Conservation (phyloP, 2,329 filamentous ascomycete genomes). For the Penicillium decumbens region DNA sequence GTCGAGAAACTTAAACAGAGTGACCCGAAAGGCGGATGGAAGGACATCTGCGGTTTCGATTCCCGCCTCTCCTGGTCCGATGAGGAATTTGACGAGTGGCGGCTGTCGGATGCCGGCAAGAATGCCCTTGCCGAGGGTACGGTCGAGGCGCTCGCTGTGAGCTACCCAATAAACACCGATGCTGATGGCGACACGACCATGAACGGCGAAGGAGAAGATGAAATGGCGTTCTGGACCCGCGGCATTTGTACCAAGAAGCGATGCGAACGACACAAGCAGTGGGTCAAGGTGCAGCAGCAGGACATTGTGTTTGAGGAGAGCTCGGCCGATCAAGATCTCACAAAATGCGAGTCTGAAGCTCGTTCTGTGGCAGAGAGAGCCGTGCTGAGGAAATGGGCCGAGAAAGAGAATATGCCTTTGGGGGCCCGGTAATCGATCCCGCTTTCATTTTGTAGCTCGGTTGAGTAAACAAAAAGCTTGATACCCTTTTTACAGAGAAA, state of each 20-base stretch:
- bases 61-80: conserved; percentile 46
- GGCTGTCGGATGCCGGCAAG: conserved; percentile 36
- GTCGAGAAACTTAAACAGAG: conserved; percentile 43
- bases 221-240: conserved; percentile 32
- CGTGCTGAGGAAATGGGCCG: conserved; percentile 42
- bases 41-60: conserved; percentile 49
- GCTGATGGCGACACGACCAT: conserved; percentile 36
- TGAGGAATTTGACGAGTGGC: conserved; percentile 47
- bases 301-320: conserved; percentile 44
- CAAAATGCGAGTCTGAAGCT: conserved; percentile 39
- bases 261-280: conserved; percentile 47
- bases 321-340: conserved; percentile 37
- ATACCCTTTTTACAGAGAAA: conserved; percentile 25
- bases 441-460: neutral
- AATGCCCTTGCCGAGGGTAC: conserved; percentile 39
- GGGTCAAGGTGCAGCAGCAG: conserved; percentile 46
- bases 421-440: conserved; percentile 8
- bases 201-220: conserved; percentile 26
- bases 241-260: conserved; percentile 47
- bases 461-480: conserved; percentile 15
- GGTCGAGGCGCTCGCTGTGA: conserved; percentile 30
- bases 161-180: conserved; percentile 24
- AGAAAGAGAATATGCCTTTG: conserved; percentile 26
- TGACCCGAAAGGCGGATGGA: conserved; percentile 45
- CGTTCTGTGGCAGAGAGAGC: conserved; percentile 42